phyloP scores from a whole-genome alignment of 1,284 basidiomycete genomes.

The Ustilago trichophora region DNA sequence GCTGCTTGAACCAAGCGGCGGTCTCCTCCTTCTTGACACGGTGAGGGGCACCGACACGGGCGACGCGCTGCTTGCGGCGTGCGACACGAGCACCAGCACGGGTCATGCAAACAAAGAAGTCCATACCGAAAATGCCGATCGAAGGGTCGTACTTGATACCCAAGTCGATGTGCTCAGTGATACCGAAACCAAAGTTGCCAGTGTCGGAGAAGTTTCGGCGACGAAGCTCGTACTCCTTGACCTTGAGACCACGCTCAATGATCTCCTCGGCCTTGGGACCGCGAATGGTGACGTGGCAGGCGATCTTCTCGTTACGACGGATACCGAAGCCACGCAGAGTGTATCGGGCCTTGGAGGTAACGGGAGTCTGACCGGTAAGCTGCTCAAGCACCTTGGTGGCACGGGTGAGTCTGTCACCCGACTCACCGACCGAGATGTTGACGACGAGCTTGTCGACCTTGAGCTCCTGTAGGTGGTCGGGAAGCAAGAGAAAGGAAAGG shows the following conservation, averaged over 20 bases:
- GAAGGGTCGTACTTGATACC: conserved; percentile 75
- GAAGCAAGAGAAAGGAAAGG: not conserved
- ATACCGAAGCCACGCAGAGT: conserved; percentile 99
- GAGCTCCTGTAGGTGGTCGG: conserved; percentile 74
- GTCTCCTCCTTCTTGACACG: conserved; percentile 72
- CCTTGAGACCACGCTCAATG: conserved; percentile 97
- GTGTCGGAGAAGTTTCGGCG: conserved; percentile 83
- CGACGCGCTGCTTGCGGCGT: conserved; percentile 87
- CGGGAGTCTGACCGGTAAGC: conserved; percentile 98
- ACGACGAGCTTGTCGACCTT: conserved; percentile 99
- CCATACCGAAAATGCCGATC: conserved; percentile 67
- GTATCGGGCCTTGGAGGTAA: conserved; percentile 99
- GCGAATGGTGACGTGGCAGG: conserved; percentile 98
- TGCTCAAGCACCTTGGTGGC: conserved; percentile 99
- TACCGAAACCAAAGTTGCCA: conserved; percentile 66
- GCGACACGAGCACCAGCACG: conserved; percentile 92
- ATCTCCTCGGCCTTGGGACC: conserved; percentile 99
- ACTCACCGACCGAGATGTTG: conserved; percentile 99
- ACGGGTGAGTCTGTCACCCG: conserved; percentile 97
- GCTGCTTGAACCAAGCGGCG: conserved; percentile 97
- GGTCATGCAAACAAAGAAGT: conserved; percentile 75
- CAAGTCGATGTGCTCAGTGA: conserved; percentile 85
- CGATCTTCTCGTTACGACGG: conserved; percentile 99
- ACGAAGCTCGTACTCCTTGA: conserved; percentile 98
- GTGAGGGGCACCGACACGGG: conserved; percentile 87